phyloP scores from a whole-genome alignment of 2,329 filamentous ascomycete species.

The Ambrosiella beaveri region DNA sequence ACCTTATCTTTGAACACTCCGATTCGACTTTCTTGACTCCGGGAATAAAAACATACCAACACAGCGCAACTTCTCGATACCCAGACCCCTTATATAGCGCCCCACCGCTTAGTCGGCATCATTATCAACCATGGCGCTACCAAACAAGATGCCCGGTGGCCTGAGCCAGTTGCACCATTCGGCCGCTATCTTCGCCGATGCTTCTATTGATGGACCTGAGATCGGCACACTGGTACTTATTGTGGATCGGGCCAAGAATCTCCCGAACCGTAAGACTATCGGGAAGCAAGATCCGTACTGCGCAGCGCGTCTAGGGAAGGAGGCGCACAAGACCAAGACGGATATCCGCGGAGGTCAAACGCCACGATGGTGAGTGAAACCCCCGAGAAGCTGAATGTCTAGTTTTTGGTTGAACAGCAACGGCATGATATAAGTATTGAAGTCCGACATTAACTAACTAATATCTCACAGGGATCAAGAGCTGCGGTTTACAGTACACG shows the following conservation, averaged over 20 bases:
- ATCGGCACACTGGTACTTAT: constrained; percentile 88
- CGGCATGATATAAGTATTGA: no score
- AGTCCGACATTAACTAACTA: neutral
- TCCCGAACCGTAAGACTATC: constrained; percentile 92
- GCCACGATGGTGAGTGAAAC: constrained; percentile 58
- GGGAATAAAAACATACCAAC: no score
- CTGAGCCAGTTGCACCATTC: constrained; percentile 52
- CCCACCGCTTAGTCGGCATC: neutral
- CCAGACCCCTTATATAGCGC: neutral
- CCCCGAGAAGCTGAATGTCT: neutral
- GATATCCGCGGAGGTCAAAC: constrained; percentile 91
- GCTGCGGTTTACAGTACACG: constrained; percentile 86
- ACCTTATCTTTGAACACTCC: no score
- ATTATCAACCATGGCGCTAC: constrained; percentile 15
- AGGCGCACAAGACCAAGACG: constrained; percentile 91
- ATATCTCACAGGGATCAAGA: constrained; percentile 71
- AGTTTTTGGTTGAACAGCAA: no score
- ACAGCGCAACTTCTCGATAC: neutral
- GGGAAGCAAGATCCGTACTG: constrained; percentile 98
- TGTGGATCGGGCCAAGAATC: constrained; percentile 87
- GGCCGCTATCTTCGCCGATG: constrained; percentile 84
- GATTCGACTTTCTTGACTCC: no score
- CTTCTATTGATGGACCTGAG: constrained; percentile 78
- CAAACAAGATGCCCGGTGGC: constrained; percentile 32
- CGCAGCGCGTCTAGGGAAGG: constrained; percentile 81